phyloP scores from a whole-genome alignment of 495 filamentous ascomycete genomes.

The Rusavskia elegans region DNA sequence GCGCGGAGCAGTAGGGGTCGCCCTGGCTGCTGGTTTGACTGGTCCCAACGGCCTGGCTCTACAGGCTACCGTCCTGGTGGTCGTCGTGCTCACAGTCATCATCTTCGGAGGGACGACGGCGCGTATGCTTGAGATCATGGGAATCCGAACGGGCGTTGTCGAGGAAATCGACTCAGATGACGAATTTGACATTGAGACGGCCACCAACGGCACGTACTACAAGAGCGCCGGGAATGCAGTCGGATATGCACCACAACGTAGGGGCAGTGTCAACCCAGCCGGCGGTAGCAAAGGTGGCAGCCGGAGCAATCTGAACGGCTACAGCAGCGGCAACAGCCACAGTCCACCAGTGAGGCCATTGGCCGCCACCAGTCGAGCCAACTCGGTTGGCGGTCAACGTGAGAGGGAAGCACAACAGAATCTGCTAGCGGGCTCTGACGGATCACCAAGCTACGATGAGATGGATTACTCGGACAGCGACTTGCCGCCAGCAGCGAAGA shows the following conservation, averaged over 20 bases:
- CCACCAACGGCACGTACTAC: constrained; percentile 58
- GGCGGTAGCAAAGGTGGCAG: constrained; percentile 35
- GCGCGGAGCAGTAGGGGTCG: constrained; percentile 90
- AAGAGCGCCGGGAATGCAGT: constrained; percentile 54
- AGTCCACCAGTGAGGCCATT: constrained; percentile 32
- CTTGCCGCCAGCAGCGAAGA: constrained; percentile 27
- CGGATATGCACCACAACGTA: constrained; percentile 56
- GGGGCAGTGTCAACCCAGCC: constrained; percentile 24
- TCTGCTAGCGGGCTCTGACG: constrained; percentile 33
- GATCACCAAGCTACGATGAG: constrained; percentile 36
- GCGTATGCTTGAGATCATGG: constrained; percentile 94
- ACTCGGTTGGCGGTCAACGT: constrained; percentile 17
- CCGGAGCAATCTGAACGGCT: constrained; percentile 22
- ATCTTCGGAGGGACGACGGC: constrained; percentile 97
- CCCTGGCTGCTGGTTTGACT: constrained; percentile 74
- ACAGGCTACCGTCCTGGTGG: constrained; percentile 84
- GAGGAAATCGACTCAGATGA: constrained; percentile 96
- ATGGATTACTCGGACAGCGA: constrained; percentile 31
- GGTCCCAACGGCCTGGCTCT: constrained; percentile 65
- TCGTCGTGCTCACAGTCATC: constrained; percentile 94
- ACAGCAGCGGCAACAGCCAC: constrained; percentile 37
- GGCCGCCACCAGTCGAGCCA: constrained; percentile 35
- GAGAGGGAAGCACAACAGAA: constrained; percentile 41
- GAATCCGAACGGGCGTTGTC: constrained; percentile 85
- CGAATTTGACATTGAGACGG: constrained; percentile 92